Base-by-base conservation (phyloP, 306 rosid species). In the Biancaea sappan region DNA sequence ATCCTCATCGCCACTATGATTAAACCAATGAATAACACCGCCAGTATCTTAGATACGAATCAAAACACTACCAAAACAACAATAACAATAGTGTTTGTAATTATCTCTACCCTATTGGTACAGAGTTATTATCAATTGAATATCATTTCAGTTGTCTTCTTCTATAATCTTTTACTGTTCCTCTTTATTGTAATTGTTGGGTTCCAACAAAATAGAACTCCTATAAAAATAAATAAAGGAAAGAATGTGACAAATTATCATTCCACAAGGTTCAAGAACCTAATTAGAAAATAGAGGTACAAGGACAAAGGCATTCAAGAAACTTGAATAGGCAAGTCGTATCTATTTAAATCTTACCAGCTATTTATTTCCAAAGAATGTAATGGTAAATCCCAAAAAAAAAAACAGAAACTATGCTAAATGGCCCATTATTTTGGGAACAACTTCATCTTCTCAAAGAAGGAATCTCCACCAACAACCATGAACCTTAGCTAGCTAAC, bases 251-350 rank as follows among this genome's bases (percentile, higher is more conserved):
- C 7, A 70, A 74, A 7, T n/a, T n/a, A n/a, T n/a, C n/a, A n/a
- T n/a, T 62, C 32, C 59, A 35, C 41, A 63, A 54, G 24, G 37
- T 4, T 51, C 59, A 54, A 59, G 40, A 46, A 76, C 50, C 5
- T 66, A 69, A 71, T 34, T 59, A 40, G 65, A 43, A 71, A 70
- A 56, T 31, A 47, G 57, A 25, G 37, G 65, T 54, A 50, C 19
- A 15, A 58, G 25, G n/a, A 60, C n/a, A 29, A 0, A 24, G 10
- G 65, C 71, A 18, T 58, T 65, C 63, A 41, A 29, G 46, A 41
- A 78, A 72, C 24, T 31, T 29, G 46, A 46, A 50, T 38, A 52
- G 35, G 66, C 48, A 29, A 18, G 35, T 26, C n/a, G 25, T 4
- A 51, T 22, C 54, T 18, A 38, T 11, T 62, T 41, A 16, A 50